Evolutionary conservation across 2,329 filamentous ascomycete species (phyloP).

Genomic region (Aspergillus awamori): DNA sequence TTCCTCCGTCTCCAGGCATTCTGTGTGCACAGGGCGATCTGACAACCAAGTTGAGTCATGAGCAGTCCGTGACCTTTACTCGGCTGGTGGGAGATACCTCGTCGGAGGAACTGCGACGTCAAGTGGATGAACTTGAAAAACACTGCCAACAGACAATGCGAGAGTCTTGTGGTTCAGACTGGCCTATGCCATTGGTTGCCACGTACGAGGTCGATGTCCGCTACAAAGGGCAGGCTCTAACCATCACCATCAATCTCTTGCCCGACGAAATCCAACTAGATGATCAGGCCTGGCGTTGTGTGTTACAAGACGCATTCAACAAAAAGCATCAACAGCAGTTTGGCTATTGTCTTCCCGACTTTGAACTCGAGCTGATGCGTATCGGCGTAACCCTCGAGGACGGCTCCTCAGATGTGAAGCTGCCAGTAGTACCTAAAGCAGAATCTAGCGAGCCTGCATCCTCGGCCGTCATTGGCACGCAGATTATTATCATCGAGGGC

Average conservation of each 20-base stretch:
- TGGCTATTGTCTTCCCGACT: conserved; percentile 46
- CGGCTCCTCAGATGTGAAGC: conserved; percentile 45
- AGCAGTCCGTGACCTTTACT: conserved; percentile 52
- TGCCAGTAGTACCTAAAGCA: conserved; percentile 38
- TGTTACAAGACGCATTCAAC: conserved; percentile 46
- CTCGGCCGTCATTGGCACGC: conserved; percentile 42
- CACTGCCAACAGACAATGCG: conserved; percentile 44
- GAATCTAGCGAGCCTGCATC: conserved; percentile 33
- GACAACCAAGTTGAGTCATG: conserved; percentile 53
- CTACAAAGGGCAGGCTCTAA: conserved; percentile 52
- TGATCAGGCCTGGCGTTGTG: conserved; percentile 32
- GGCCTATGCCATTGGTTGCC: conserved; percentile 26
- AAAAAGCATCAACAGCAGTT: conserved; percentile 51
- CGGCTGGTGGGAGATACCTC: conserved; percentile 43
- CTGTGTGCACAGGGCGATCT: conserved; percentile 56
- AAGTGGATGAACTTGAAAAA: conserved; percentile 41
- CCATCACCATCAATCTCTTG: conserved; percentile 39
- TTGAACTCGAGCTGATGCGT: conserved; percentile 54
- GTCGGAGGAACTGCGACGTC: conserved; percentile 35
- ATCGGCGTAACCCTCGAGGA: conserved; percentile 51
- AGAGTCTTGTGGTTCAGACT: conserved; percentile 30
- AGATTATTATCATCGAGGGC: conserved; percentile 47
- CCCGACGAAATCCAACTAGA: conserved; percentile 38
- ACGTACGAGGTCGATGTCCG: conserved; percentile 51
- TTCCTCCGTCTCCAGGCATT: conserved; percentile 54